Base-by-base conservation (phyloP, 1,284 basidiomycete species). In the Cutaneotrichosporon cutaneum region DNA sequence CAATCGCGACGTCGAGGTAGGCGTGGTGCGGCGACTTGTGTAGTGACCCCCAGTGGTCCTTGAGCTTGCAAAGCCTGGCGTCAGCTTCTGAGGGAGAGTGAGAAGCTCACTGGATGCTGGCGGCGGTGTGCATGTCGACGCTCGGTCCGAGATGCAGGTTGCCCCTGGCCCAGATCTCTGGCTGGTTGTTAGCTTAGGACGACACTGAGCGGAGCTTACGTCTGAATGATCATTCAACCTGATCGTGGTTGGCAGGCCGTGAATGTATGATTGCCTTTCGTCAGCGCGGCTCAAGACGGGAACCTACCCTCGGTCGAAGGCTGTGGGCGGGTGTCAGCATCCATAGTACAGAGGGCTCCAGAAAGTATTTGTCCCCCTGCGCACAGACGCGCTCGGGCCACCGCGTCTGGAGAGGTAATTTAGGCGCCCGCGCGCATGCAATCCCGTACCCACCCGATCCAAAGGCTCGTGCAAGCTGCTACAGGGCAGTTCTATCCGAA, bases 81-180 rank as follows among this genome's bases (percentile, higher is more conserved):
- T 65, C 11, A 61, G 48, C 35, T 42, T 10, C 6, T 14, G 2
- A 14, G 8, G 11, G 21, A 14, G 11, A 35, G 10, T 36, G n/a
- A 7, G 7, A 1, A 13, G 54, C 67, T 58, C 35, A 73, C 73
- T 75, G 72, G 9, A 73, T 68, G 11, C 68, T 70, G 7, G 66
- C 67, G 1, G 73, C 70, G 7, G 73, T 64, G 58, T 75, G 73
- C 67, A 73, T 70, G 52, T 75, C 73, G 13, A 73, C 70, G 16
- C 64, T 66, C 3, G 60, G 64, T 11, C 70, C 73, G 5, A 75
- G 61, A 48, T 75, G 69, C 3, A 67, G 32, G 54, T 73, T 70
- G 9, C 68, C 68, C 22, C 70, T 55, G 2, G 73, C 69, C 73
- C 73, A 75, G 7, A 61, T 58, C 32, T 71, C 69, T 3, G 70